Evolutionary conservation across 495 filamentous ascomycete species (phyloP).

Genomic region (Trichoderma parareesei): DNA sequence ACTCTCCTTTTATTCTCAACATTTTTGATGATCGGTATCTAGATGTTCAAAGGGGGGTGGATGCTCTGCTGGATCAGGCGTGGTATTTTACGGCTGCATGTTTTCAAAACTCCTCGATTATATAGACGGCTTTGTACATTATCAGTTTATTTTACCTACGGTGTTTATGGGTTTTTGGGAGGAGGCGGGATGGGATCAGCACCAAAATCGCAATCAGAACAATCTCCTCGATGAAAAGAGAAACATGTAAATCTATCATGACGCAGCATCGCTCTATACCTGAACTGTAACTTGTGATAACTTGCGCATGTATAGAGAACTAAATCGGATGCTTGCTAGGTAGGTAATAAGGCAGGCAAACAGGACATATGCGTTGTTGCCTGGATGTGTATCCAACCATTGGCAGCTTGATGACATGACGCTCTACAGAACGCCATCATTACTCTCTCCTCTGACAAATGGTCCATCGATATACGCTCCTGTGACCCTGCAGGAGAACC

Average conservation of each 20-base stretch:
- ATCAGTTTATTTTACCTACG: neutral
- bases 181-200: neutral
- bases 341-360: neutral
- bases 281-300: neutral
- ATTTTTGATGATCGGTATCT: neutral
- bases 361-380: neutral
- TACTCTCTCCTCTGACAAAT: too few species aligned
- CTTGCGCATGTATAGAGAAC: neutral
- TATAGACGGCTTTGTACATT: conserved; percentile 1
- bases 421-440: neutral
- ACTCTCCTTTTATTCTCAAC: neutral
- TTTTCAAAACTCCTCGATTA: neutral
- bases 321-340: neutral
- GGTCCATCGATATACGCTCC: too few species aligned
- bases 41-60: neutral
- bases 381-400: too few species aligned
- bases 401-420: neutral
- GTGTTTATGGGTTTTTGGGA: neutral
- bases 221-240: neutral
- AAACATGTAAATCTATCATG: too few species aligned
- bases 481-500: too few species aligned
- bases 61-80: conserved; percentile 1
- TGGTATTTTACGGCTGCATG: neutral
- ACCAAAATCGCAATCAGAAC: neutral
- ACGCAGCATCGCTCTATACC: too few species aligned